phyloP scores from a whole-genome alignment of 768 basidiomycete genomes.

The Calocybe indica region DNA sequence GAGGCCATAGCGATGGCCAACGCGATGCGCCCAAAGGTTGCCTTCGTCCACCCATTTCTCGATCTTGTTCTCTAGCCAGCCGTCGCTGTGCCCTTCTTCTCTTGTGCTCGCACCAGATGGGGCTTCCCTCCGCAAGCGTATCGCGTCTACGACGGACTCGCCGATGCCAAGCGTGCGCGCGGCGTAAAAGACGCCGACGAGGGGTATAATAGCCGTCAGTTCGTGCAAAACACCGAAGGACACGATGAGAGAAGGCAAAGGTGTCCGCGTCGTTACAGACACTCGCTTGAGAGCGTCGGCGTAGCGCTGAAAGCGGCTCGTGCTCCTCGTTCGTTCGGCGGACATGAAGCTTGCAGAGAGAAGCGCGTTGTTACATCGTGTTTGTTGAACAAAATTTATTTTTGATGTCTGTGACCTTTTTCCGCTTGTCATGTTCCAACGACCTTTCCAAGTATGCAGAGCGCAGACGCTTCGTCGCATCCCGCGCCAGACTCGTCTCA shows the following conservation, averaged over 20 bases:
- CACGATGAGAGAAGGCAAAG: constrained; percentile 66
- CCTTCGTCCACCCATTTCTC: constrained; percentile 74
- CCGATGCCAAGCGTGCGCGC: constrained; percentile 67
- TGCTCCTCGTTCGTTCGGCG: not conserved
- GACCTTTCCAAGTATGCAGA: no score
- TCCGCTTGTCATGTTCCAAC: no score
- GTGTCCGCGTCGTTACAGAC: constrained; percentile 66
- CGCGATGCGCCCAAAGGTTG: constrained; percentile 58
- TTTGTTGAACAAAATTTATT: no score
- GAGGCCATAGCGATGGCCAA: constrained; percentile 74
- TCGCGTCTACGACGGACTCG: constrained; percentile 42
- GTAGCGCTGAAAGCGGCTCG: constrained; percentile 36
- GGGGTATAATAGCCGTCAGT: constrained; percentile 71
- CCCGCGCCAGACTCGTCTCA: no score
- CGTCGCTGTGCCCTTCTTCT: constrained; percentile 11
- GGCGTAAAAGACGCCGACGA: constrained; percentile 67
- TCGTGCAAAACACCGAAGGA: constrained; percentile 87
- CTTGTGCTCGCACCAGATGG: constrained; percentile 5
- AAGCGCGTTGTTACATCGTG: no score
- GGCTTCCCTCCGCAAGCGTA: constrained; percentile 18
- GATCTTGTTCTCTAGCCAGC: constrained; percentile 39
- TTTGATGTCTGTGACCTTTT: no score
- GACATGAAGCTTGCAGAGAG: no score
- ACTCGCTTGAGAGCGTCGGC: constrained; percentile 50
- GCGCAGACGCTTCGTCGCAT: no score